phyloP scores from a whole-genome alignment of 2,329 filamentous ascomycete species.

The Chaetothyriales sp. region DNA sequence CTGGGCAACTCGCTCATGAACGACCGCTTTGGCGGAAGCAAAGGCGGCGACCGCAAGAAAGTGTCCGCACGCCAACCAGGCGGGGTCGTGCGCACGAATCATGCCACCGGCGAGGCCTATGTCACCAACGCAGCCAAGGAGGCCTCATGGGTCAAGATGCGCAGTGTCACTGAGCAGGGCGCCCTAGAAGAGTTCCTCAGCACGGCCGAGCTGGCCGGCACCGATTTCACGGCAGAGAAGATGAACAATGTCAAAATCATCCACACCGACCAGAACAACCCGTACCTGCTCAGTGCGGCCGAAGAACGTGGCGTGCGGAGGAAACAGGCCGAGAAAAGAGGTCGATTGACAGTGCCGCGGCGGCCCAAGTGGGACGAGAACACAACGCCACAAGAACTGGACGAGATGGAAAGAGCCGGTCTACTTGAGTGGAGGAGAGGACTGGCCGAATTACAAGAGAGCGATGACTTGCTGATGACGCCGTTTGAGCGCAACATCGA shows the following conservation, averaged over 20 bases:
- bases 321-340: constrained; percentile 71
- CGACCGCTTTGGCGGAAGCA: constrained; percentile 89
- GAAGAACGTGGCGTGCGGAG: constrained; percentile 65
- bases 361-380: constrained; percentile 74
- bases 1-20: constrained; percentile 98
- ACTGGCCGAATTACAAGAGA: constrained; percentile 82
- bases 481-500: constrained; percentile 95
- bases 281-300: constrained; percentile 69
- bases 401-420: constrained; percentile 60
- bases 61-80: constrained; percentile 37
- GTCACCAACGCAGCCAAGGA: constrained; percentile 82
- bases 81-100: constrained; percentile 50
- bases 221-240: constrained; percentile 97
- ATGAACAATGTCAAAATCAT: constrained; percentile 99
- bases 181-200: constrained; percentile 92
- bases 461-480: constrained; percentile 87
- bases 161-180: constrained; percentile 91
- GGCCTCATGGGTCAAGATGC: constrained; percentile 97
- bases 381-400: constrained; percentile 72
- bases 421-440: constrained; percentile 81
- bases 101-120: constrained; percentile 72
- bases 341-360: constrained; percentile 71
- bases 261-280: constrained; percentile 89
- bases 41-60: constrained; percentile 67
- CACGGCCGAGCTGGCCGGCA: constrained; percentile 91